phyloP scores from a whole-genome alignment of 176 grass and related monocot species.

The Oryza nivara region DNA sequence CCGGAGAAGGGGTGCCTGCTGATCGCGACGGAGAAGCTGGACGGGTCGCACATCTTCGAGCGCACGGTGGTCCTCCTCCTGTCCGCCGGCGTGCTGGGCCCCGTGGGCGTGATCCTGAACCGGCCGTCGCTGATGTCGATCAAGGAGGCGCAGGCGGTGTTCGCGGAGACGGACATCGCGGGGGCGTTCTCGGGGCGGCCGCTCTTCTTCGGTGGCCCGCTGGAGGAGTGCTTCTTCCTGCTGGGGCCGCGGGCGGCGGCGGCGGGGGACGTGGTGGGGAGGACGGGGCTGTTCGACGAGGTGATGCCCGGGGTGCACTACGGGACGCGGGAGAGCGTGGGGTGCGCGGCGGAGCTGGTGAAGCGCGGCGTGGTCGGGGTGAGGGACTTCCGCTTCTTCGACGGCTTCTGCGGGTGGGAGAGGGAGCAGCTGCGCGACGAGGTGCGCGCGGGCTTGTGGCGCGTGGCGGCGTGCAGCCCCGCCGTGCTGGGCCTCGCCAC shows the following conservation, averaged over 20 bases:
- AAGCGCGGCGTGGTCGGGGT: constrained; percentile 69
- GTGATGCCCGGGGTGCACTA: constrained; percentile 82
- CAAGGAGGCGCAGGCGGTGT: constrained; percentile 75
- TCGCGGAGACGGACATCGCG: constrained; percentile 50
- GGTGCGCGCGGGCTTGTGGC: constrained; percentile 68
- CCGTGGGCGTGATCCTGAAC: constrained; percentile 91
- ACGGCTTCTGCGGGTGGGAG: constrained; percentile 91
- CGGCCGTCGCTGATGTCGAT: constrained; percentile 95
- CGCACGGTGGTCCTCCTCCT: constrained; percentile 85
- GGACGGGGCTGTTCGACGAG: constrained; percentile 85
- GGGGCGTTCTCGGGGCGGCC: constrained; percentile 65
- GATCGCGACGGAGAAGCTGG: constrained; percentile 81
- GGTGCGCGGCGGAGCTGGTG: constrained; percentile 85
- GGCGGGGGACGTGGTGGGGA: constrained; percentile 16
- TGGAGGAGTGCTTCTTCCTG: constrained; percentile 81
- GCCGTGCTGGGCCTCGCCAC: constrained; percentile 57
- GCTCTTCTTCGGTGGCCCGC: constrained; percentile 86
- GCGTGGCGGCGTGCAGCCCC: constrained; percentile 82
- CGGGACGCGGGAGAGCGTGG: constrained; percentile 73
- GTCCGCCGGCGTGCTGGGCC: constrained; percentile 56
- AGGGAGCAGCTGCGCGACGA: constrained; percentile 74
- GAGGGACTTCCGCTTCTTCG: constrained; percentile 81
- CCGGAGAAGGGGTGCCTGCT: constrained; percentile 88
- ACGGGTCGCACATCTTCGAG: constrained; percentile 96
- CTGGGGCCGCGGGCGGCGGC: constrained; percentile 45